Percentiles rank a stretch among this genome's conserved stretches.
Evolutionary conservation across 768 basidiomycete species (phyloP).

Genomic region (Agaricus bisporus): DNA sequence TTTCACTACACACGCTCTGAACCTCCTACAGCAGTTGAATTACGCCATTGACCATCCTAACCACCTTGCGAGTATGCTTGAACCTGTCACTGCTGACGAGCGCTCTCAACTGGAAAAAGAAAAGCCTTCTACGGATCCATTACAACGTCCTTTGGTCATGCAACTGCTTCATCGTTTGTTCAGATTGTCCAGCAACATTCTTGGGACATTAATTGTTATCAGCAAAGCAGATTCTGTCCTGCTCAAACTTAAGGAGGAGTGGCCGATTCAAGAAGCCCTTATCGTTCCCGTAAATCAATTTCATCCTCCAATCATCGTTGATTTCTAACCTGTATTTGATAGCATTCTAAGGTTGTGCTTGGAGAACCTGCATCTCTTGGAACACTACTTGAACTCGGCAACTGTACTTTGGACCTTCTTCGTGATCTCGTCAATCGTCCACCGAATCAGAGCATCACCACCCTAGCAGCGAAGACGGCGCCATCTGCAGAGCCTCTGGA

Average conservation of each 20-base stretch:
- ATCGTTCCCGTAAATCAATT: constrained; percentile 59
- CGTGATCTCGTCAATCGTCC: constrained; percentile 60
- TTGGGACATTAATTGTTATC: constrained; percentile 63
- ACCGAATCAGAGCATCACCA: constrained; percentile 45
- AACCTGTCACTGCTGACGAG: constrained; percentile 76
- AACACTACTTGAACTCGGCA: constrained; percentile 81
- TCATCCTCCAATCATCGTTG: neutral
- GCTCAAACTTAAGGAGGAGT: constrained; percentile 59
- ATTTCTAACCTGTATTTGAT: constrained; percentile 6
- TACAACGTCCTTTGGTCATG: constrained; percentile 66
- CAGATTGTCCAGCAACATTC: constrained; percentile 60
- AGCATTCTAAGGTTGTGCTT: constrained; percentile 84
- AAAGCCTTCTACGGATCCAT: constrained; percentile 49
- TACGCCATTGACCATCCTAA: constrained; percentile 90
- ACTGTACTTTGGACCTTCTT: constrained; percentile 69
- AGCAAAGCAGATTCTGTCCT: constrained; percentile 68
- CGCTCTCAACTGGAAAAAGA: constrained; percentile 64
- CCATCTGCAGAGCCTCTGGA: constrained; percentile 32
- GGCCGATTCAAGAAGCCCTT: constrained; percentile 62
- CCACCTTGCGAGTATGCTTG: constrained; percentile 74
- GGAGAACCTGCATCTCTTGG: constrained; percentile 82
- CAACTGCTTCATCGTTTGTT: constrained; percentile 70
- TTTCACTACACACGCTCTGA: constrained; percentile 62
- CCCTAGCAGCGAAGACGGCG: constrained; percentile 20
- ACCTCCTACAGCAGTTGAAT: constrained; percentile 82